Evolutionary conservation across 805 yeast genomes (phyloP).

Genomic region (Pichia manshurica): DNA sequence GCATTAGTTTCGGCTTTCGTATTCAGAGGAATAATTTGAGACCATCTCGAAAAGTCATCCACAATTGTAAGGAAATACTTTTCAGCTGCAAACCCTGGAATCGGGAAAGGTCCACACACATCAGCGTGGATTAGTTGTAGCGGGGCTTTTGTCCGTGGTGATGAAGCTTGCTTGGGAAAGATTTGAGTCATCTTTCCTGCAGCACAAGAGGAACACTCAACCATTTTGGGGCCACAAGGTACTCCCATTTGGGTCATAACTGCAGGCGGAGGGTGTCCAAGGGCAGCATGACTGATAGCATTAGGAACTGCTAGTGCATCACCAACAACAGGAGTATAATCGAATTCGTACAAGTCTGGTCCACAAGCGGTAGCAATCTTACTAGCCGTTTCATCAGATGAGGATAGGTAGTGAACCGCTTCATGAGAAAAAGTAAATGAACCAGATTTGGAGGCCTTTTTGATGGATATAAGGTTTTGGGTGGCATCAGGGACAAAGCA

Average conservation of each 20-base stretch:
- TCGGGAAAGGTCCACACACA: background rate
- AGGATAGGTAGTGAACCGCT: background rate
- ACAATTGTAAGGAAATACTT: no score
- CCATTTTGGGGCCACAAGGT: background rate
- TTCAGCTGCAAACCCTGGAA: conserved; percentile 4
- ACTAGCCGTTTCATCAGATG: background rate
- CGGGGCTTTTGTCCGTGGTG: no score
- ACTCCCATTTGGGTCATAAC: conserved; percentile 1
- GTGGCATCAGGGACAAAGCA: conserved; percentile 1
- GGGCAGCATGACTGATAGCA: background rate
- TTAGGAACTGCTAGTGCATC: background rate
- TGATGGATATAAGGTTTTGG: background rate
- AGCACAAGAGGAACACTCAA: background rate
- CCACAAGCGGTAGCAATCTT: background rate
- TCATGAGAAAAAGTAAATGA: background rate
- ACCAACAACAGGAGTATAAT: background rate
- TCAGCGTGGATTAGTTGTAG: no score
- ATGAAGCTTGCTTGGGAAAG: no score
- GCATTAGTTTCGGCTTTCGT: no score
- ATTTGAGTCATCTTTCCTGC: conserved; percentile 1
- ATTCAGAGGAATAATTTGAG: no score
- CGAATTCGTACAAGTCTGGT: background rate
- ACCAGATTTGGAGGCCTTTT: background rate
- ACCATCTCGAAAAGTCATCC: no score
- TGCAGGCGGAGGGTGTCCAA: conserved; percentile 4